These are phyloP conservation scores for Cercospora beticola DNA, from an alignment of 2,329 filamentous ascomycete species.

Conservation along the genomic window DNA sequence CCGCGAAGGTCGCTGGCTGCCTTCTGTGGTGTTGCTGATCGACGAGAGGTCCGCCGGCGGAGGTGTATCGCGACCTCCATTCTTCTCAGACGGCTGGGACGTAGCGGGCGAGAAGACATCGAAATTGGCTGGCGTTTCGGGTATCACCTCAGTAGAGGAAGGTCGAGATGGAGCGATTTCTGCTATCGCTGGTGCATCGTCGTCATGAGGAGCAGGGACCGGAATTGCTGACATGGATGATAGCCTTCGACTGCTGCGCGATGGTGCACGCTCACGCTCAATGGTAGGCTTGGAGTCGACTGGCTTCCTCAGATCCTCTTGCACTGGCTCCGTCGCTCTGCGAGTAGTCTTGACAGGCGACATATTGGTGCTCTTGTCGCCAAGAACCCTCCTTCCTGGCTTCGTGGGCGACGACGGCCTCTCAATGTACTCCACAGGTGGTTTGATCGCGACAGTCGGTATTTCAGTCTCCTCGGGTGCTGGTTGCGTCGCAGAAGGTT, in stretches of 20 bases:
- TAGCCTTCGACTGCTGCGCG: conserved; percentile 29
- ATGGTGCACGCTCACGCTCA: conserved; percentile 31
- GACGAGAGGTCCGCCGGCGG: conserved; percentile 43
- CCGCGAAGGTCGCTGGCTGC: conserved; percentile 43
- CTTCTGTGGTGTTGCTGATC: conserved; percentile 35
- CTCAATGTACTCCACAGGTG: conserved; percentile 3
- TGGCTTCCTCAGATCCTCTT: conserved; percentile 27
- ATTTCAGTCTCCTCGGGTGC: conserved; percentile 11
- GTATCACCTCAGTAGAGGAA: conserved; percentile 15
- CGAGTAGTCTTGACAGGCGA: conserved; percentile 34
- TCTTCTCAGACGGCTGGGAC: conserved; percentile 41
- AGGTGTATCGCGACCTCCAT: conserved; percentile 41
- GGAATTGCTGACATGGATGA: conserved; percentile 21
- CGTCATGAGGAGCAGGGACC: conserved; percentile 25
- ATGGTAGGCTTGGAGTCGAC: conserved; percentile 15
- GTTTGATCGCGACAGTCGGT: conserved; percentile 29
- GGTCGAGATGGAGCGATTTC: conserved; percentile 27
- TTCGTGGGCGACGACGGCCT: conserved; percentile 16
- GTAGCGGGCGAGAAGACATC: conserved; percentile 48
- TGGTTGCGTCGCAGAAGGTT: conserved; percentile 23
- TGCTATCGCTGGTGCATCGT: conserved; percentile 21
- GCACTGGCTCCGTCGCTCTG: conserved; percentile 22
- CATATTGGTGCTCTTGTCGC: conserved; percentile 44
- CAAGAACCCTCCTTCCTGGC: conserved; percentile 39
- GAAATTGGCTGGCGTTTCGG: conserved; percentile 34